Percentiles rank a stretch among this genome's conserved stretches.
phyloP scores from a whole-genome alignment of 2,329 filamentous ascomycete genomes.

The Fusarium citri region DNA sequence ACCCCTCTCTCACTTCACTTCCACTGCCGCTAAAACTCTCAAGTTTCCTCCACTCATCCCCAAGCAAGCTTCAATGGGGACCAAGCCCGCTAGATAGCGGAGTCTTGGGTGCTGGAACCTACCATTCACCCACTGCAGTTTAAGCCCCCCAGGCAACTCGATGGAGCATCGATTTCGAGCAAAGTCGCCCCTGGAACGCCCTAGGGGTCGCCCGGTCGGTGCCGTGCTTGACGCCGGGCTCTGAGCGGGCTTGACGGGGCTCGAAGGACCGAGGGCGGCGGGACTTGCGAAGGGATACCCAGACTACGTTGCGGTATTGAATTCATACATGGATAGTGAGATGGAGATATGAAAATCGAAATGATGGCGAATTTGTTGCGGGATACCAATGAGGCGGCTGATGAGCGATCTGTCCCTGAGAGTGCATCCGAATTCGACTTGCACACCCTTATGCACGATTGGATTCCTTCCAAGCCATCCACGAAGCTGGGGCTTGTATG shows the following conservation, averaged over 20 bases:
- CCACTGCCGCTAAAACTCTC: conserved; percentile 26
- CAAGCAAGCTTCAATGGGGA: conserved; percentile 30
- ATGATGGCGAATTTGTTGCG: conserved; percentile 3
- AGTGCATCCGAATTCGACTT: conserved; percentile 8
- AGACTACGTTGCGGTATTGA: conserved; percentile 10
- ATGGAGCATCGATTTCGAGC: conserved; percentile 27
- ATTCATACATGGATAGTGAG: conserved; percentile 3
- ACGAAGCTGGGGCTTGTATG: conserved; percentile 31
- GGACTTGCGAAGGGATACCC: conserved; percentile 27
- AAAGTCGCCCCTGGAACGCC: conserved; percentile 36
- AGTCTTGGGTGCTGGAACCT: conserved; percentile 36
- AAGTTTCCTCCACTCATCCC: conserved; percentile 34
- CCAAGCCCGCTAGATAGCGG: conserved; percentile 35
- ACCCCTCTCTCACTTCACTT: conserved; percentile 22
- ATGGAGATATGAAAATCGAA: conserved; percentile 9
- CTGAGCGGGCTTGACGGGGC: conserved; percentile 15
- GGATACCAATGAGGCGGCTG: conserved; percentile 1
- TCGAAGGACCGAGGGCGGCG: conserved; percentile 16
- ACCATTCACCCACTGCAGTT: conserved; percentile 34
- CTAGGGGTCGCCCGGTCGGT: conserved; percentile 28
- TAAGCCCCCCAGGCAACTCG: conserved; percentile 27
- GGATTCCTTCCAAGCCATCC: conserved; percentile 25
- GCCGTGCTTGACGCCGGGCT: conserved; percentile 12
- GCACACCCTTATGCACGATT: conserved; percentile 19
- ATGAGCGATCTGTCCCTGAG: conserved; percentile 17